phyloP scores from a whole-genome alignment of 148 eudicot species.

The Silene uniflora region DNA sequence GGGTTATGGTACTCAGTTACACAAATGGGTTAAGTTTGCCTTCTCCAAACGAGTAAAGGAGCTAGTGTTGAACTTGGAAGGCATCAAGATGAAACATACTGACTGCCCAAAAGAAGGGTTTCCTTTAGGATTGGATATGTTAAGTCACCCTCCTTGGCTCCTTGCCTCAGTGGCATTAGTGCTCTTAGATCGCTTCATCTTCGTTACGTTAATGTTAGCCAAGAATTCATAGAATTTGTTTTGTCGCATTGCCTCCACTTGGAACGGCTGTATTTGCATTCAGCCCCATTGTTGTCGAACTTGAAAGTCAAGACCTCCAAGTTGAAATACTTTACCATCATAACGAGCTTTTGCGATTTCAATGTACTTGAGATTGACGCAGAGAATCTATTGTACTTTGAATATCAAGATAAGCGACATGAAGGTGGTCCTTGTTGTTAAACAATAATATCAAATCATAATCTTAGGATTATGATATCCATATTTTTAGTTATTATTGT shows the following conservation, averaged over 20 bases:
- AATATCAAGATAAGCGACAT: background rate
- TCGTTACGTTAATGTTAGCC: too few relatives aligned
- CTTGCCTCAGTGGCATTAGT: too few relatives aligned
- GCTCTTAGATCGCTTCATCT: too few relatives aligned
- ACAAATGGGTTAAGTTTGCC: conserved; percentile 11
- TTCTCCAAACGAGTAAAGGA: conserved; percentile 2
- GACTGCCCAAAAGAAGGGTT: background rate
- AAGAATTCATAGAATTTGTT: too few relatives aligned
- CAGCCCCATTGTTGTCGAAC: background rate
- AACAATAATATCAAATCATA: too few relatives aligned
- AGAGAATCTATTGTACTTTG: background rate
- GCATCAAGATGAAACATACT: too few relatives aligned
- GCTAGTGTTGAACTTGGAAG: background rate
- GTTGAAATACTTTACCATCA: conserved; percentile 1
- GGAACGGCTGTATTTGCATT: background rate
- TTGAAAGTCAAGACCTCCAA: background rate
- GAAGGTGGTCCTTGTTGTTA: too few relatives aligned
- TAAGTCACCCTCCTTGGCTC: too few relatives aligned
- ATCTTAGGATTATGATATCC: too few relatives aligned
- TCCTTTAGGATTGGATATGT: too few relatives aligned
- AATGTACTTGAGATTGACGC: background rate
- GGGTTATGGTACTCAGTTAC: background rate
- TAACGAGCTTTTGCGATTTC: background rate
- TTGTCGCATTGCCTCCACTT: too few relatives aligned
- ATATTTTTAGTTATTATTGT: too few relatives aligned